A percentile compares a stretch with the other conserved stretches of the same genome.
phyloP scores from a whole-genome alignment of 257 asterid species.

The Lithospermum erythrorhizon region DNA sequence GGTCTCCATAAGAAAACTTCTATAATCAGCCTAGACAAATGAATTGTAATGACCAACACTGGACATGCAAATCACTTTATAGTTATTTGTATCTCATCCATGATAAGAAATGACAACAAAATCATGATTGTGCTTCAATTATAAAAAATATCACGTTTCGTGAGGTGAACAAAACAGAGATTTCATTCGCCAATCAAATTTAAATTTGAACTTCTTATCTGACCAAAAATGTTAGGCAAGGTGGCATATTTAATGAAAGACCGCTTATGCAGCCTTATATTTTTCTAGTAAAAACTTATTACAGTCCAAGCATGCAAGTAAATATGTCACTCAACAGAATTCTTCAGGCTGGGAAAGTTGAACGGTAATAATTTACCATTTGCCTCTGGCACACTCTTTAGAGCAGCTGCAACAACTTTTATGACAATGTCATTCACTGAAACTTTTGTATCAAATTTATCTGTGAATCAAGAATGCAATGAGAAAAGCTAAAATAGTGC shows the following conservation, averaged over 20 bases:
- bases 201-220: too few species aligned
- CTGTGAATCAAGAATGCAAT: slow-evolving; percentile 37
- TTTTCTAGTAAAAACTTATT: not conserved
- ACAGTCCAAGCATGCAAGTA: too few species aligned
- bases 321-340: not conserved
- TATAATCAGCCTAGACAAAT: too few species aligned
- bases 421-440: slow-evolving; percentile 93
- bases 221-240: too few species aligned
- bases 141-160: too few species aligned
- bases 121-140: too few species aligned
- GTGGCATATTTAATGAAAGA: not conserved
- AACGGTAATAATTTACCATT: slow-evolving; percentile 49
- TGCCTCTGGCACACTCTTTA: slow-evolving; percentile 89
- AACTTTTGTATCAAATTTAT: slow-evolving; percentile 73
- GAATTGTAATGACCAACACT: too few species aligned
- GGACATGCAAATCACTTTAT: too few species aligned
- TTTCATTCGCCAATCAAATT: too few species aligned
- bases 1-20: not conserved
- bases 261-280: not conserved
- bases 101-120: too few species aligned
- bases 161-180: too few species aligned
- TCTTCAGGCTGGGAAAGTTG: slow-evolving; percentile 9
- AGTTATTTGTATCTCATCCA: too few species aligned
- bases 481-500: slow-evolving; percentile 14
- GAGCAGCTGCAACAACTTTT: slow-evolving; percentile 79